Conservation (phyloP, 192 early-diverging fungal genomes). For the Polychytrium aggregatum region DNA sequence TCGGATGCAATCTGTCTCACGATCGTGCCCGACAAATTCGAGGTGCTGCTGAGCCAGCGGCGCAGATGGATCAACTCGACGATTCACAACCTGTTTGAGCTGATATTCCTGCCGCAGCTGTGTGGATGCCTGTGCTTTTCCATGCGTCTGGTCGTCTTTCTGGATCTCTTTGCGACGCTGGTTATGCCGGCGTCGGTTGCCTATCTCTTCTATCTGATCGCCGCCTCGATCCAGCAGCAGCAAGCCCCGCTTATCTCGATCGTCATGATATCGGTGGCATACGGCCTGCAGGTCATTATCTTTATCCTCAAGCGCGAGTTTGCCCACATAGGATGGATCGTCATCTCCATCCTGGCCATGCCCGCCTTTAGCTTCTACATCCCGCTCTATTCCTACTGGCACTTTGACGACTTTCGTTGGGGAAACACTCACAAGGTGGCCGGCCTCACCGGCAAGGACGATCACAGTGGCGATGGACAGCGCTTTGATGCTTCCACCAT, state of each 20-base stretch:
- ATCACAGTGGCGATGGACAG: constrained; percentile 45
- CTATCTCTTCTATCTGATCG: constrained; percentile 54
- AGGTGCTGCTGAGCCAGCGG: constrained; percentile 83
- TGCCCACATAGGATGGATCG: constrained; percentile 83
- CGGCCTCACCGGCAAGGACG: constrained; percentile 58
- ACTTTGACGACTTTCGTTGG: constrained; percentile 98
- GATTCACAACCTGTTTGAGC: too few relatives aligned
- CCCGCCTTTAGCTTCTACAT: constrained; percentile 67
- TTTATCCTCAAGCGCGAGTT: constrained; percentile 77
- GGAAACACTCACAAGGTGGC: constrained; percentile 85
- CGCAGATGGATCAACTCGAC: constrained; percentile 99
- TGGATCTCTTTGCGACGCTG: constrained; percentile 87
- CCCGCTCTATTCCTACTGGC: constrained; percentile 83
- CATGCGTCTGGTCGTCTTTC: constrained; percentile 90
- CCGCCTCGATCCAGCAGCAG: constrained; percentile 14
- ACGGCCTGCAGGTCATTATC: constrained; percentile 81
- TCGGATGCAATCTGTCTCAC: constrained; percentile 86
- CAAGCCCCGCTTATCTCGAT: constrained; percentile 64
- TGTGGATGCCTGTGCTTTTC: constrained; percentile 98
- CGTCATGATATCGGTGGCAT: constrained; percentile 74
- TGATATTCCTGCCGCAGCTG: constrained; percentile 84
- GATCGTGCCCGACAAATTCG: constrained; percentile 83
- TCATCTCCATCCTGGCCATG: constrained; percentile 84
- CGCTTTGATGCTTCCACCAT: constrained; percentile 28
- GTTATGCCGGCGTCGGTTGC: constrained; percentile 84